A percentile compares a stretch with the other conserved stretches of the same genome.
Evolutionary conservation across 306 rosid species (phyloP).

Genomic region (Trichosanthes truncata): DNA sequence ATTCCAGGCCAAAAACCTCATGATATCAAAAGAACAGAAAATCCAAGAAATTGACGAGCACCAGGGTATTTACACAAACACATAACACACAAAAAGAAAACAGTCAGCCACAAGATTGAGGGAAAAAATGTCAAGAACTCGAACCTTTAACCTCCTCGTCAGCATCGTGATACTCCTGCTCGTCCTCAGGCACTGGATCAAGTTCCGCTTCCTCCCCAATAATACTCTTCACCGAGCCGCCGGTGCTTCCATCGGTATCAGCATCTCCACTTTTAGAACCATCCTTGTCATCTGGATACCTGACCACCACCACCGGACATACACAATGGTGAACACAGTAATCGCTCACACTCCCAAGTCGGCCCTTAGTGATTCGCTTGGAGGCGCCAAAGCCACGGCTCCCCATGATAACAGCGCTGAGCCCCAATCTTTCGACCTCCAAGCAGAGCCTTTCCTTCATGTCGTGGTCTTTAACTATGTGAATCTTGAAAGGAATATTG

Average conservation of each 20-base stretch:
- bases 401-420: slow-evolving; percentile 89
- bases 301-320: slow-evolving; percentile 82
- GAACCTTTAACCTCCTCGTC: slow-evolving; percentile 53
- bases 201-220: slow-evolving; percentile 41
- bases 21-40: not conserved
- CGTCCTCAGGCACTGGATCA: slow-evolving; percentile 82
- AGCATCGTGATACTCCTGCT: slow-evolving; percentile 52
- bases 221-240: slow-evolving; percentile 11
- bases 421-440: slow-evolving; percentile 88
- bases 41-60: not conserved
- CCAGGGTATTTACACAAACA: not conserved
- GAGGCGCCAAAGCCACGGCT: slow-evolving; percentile 80
- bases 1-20: not conserved
- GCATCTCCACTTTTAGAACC: slow-evolving; percentile 1
- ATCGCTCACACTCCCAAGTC: slow-evolving; percentile 82
- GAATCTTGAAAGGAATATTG: slow-evolving; percentile 62
- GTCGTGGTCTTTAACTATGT: slow-evolving; percentile 88
- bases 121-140: not conserved
- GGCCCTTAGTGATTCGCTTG: slow-evolving; percentile 33
- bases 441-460: slow-evolving; percentile 87
- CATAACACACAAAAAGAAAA: not conserved
- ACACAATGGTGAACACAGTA: slow-evolving; percentile 87
- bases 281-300: slow-evolving; percentile 51
- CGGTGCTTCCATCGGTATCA: not conserved
- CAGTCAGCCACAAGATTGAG: not conserved